A percentile compares a stretch with the other conserved stretches of the same genome.
Evolutionary conservation across 768 basidiomycete species (phyloP).

Genomic region (Leccinum variicolor): DNA sequence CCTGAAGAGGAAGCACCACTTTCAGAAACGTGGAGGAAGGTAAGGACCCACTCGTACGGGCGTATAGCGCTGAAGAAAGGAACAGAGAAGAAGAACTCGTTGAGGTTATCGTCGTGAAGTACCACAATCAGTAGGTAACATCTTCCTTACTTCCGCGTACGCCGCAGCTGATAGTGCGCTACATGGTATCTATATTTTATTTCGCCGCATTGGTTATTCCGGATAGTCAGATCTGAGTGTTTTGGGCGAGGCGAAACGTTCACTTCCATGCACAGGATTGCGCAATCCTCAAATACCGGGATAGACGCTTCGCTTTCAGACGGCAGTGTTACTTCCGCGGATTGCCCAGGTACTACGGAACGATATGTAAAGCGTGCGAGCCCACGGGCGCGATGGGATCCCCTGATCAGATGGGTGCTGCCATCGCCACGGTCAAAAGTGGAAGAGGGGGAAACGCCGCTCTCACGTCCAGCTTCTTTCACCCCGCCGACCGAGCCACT

Average conservation of each 20-base stretch:
- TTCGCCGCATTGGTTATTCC: neutral
- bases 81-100: constrained; percentile 45
- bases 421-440: neutral
- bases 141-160: neutral
- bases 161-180: neutral
- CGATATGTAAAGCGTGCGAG: neutral
- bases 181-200: neutral
- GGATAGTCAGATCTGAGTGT: neutral
- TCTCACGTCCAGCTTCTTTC: neutral
- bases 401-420: neutral
- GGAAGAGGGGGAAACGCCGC: neutral
- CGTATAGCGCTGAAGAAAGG: constrained; percentile 39
- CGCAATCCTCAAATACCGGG: neutral
- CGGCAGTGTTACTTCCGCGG: neutral
- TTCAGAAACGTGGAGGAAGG: constrained; percentile 50
- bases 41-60: constrained; percentile 49
- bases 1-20: constrained; percentile 42
- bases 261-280: neutral
- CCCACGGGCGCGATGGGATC: neutral
- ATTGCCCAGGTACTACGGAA: neutral
- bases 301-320: neutral
- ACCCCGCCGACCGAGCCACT: neutral
- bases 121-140: constrained; percentile 45
- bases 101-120: constrained; percentile 52
- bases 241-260: neutral